phyloP scores from a whole-genome alignment of 2,329 filamentous ascomycete genomes.

The Apiospora phragmitis region DNA sequence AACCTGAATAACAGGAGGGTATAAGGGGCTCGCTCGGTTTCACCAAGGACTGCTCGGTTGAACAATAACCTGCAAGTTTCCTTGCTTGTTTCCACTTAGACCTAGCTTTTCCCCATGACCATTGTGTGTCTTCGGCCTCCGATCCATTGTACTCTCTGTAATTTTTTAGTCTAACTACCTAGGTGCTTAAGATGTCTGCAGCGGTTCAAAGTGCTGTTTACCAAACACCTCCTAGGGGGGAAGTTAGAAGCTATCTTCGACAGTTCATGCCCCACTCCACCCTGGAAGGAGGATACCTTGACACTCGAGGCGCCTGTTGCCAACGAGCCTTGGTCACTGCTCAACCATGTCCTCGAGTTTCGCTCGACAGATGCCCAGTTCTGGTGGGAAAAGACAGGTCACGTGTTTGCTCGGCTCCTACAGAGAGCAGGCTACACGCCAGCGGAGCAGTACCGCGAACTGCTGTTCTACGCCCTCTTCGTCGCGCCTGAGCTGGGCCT shows the following conservation, averaged over 20 bases:
- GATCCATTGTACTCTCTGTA: neutral
- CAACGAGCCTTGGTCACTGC: conserved; percentile 1
- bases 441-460: conserved; percentile 9
- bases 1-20: neutral
- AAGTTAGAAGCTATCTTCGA: neutral
- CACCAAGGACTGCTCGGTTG: neutral
- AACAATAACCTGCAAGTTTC: neutral
- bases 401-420: neutral
- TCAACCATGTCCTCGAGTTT: neutral
- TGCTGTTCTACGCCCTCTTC: conserved; percentile 10
- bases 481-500: conserved; percentile 6
- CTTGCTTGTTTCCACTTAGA: neutral
- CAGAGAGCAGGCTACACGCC: conserved; percentile 6
- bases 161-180: too few relatives aligned
- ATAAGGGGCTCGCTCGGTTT: neutral
- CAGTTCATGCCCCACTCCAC: neutral
- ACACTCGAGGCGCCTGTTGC: neutral
- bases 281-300: neutral
- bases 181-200: neutral
- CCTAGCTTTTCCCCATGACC: neutral
- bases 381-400: conserved; percentile 10
- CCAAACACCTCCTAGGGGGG: neutral
- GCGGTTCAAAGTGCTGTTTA: neutral
- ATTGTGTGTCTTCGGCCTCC: neutral
- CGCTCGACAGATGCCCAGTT: conserved; percentile 4